Evolutionary conservation across 495 filamentous ascomycete species (phyloP), one percentile per base, ranked within the genome.

Genomic region (Aspergillus baeticus): DNA sequence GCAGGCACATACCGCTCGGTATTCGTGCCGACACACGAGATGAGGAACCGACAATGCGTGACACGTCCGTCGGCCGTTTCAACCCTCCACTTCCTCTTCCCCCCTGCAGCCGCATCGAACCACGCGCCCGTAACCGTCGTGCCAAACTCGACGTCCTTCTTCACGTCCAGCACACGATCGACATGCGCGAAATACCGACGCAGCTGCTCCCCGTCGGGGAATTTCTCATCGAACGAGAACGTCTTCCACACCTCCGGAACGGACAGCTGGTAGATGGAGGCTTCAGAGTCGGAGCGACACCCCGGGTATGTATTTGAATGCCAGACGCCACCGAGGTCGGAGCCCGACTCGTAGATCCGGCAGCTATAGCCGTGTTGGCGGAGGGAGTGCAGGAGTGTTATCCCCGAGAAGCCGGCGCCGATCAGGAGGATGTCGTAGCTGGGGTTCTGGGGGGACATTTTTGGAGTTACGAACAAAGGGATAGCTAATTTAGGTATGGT

Each of bases 231-330:
- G 75, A 77, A 84, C 31, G 65, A 73, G 73, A 69, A 81, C 18
- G 69, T 68, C 39, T 76, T 69, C 65, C 70, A 81, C 15, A 79
- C 66, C 47, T 81, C 73, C 8, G 76, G 73, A 29, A 69, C 65
- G 13, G 71, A 72, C 48, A 74, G 75, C 61, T 80, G 64, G 61
- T 83, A 83, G 20, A 71, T 60, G 0, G 77, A 78, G 0, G 75
- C 63, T 26, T 72, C 63, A 8, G 68, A 71, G 61, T 83, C 81
- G 6, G 35, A 18, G 3, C 54, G 54, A 11, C 81, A 77, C 0
- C 75, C 64, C 5, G 81, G 81, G 56, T 83, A 84, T 22, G 70
- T 60, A 55, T 81, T 83, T 74, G 72, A 77, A 44, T 73, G 63
- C 80, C 80, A 82, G 10, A 72, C 68, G 7, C 81, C 81, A 2